These are phyloP conservation scores for Austroboletus eburneus DNA, from an alignment of 768 basidiomycete genomes.

Conservation along the genomic window DNA sequence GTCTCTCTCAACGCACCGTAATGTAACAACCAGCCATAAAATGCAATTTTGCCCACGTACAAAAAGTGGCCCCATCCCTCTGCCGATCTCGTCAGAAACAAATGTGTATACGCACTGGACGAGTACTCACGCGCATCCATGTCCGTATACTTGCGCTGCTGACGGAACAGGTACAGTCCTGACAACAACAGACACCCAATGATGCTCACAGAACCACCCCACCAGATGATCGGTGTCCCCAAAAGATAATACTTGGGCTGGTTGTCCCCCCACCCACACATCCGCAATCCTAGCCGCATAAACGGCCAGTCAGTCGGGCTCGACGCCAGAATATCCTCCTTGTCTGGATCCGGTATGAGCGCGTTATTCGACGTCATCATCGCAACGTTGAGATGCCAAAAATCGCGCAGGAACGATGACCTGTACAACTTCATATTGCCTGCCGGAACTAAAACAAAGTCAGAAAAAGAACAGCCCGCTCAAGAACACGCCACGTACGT, in stretches of 20 bases:
- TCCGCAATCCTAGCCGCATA: constrained; percentile 82
- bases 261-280: constrained; percentile 93
- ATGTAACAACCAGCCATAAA: constrained; percentile 90
- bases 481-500: constrained; percentile 45
- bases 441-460: constrained; percentile 57
- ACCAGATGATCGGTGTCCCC: constrained; percentile 92
- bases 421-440: constrained; percentile 81
- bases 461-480: background rate
- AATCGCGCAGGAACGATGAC: constrained; percentile 93
- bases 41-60: constrained; percentile 88
- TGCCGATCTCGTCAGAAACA: constrained; percentile 24
- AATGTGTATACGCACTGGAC: background rate
- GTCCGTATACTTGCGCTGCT: constrained; percentile 87
- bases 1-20: constrained; percentile 52
- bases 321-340: constrained; percentile 96
- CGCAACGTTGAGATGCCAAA: constrained; percentile 98
- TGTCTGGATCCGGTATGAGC: constrained; percentile 94
- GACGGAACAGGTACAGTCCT: constrained; percentile 71
- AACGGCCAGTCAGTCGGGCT: constrained; percentile 93
- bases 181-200: constrained; percentile 47
- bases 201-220: constrained; percentile 72
- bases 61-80: constrained; percentile 95
- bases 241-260: constrained; percentile 92
- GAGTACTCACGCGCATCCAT: constrained; percentile 73
- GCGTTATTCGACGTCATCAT: constrained; percentile 99